Percentiles rank a stretch among this genome's conserved stretches.
These are phyloP conservation scores for Pseudoturritis turrita DNA, from an alignment of 345 rosid species.

Conservation along the genomic window DNA sequence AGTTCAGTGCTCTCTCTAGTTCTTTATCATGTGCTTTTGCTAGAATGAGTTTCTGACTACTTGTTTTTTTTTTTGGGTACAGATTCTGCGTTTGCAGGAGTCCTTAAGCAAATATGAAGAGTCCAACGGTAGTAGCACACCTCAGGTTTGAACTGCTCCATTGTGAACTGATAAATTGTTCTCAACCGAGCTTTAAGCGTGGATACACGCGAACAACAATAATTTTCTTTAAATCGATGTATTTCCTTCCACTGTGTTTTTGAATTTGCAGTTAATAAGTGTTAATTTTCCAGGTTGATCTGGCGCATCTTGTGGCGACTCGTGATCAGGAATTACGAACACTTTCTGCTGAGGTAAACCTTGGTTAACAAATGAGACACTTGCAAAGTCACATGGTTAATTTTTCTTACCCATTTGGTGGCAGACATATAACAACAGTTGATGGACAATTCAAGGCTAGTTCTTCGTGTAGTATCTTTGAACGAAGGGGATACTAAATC, in stretches of 20 bases:
- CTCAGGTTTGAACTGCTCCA: slow-evolving; percentile 63
- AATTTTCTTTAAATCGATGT: background rate
- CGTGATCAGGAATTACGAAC: slow-evolving; percentile 94
- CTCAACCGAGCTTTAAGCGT: background rate
- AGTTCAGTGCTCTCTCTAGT: background rate
- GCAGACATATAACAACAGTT: background rate
- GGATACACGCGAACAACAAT: background rate
- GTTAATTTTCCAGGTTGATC: slow-evolving; percentile 67
- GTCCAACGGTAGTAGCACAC: slow-evolving; percentile 70
- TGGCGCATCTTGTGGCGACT: slow-evolving; percentile 89
- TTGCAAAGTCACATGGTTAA: background rate
- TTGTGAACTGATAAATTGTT: background rate
- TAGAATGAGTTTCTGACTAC: background rate
- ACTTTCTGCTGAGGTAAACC: slow-evolving; percentile 85
- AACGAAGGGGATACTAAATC: background rate
- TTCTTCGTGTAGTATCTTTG: background rate
- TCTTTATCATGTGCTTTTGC: background rate
- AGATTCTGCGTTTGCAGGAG: slow-evolving; percentile 93
- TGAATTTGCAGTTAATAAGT: background rate
- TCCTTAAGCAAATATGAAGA: slow-evolving; percentile 88
- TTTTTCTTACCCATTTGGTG: background rate
- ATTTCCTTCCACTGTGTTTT: background rate
- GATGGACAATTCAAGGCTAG: background rate
- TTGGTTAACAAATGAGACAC: slow-evolving; percentile 4
- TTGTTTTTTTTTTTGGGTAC: slow-evolving; percentile 6